Evolutionary conservation across 148 eudicot genomes (phyloP).

Genomic region (Beta vulgaris): DNA sequence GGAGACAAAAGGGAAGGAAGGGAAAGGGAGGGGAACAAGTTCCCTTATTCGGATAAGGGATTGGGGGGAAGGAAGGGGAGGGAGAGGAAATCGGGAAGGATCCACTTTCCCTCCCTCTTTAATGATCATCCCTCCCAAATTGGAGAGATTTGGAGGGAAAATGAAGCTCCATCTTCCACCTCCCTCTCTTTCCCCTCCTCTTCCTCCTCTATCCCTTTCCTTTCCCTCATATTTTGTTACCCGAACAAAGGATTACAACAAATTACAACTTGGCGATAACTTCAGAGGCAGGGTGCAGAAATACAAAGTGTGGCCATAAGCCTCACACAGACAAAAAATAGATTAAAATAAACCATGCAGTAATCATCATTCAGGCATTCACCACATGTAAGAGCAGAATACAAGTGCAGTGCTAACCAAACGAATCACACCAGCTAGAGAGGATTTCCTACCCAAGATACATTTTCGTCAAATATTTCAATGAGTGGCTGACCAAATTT

Average conservation of each 20-base stretch:
- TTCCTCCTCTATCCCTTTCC: no score
- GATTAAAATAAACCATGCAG: neutral
- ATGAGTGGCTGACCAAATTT: slow-evolving; percentile 76
- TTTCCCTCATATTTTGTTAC: neutral
- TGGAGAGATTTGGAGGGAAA: no score
- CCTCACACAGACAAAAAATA: neutral
- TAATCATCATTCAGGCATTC: no score
- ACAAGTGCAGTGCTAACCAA: slow-evolving; percentile 1
- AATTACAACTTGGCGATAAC: neutral
- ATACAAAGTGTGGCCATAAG: neutral
- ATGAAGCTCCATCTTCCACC: no score
- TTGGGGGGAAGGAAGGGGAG: no score
- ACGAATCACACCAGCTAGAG: neutral
- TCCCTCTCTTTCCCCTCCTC: no score
- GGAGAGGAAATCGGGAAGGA: no score
- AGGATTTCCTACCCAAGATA: slow-evolving; percentile 60
- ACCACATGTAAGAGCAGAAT: neutral
- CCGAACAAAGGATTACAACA: neutral
- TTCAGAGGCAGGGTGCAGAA: neutral
- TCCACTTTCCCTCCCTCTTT: no score
- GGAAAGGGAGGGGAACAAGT: no score
- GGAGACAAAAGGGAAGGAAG: no score
- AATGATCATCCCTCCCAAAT: no score
- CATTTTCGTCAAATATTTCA: slow-evolving; percentile 52
- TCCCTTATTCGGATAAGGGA: no score